Base-by-base conservation (phyloP, 1,284 basidiomycete species). In the Mixia osmundae region DNA sequence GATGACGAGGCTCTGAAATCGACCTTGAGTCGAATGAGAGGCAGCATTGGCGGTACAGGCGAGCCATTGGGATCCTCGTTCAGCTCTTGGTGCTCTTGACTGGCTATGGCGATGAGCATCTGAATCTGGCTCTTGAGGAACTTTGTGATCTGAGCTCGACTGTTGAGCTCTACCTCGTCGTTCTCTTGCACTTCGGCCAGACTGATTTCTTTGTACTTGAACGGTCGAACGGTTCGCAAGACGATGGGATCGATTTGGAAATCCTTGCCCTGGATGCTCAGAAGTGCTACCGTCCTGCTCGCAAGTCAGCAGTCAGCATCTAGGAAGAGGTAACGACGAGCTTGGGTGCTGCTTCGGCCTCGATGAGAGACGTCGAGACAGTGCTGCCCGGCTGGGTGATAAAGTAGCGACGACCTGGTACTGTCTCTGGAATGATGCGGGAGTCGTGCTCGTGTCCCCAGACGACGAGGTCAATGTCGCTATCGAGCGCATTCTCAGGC, bases 371-470 rank as follows among this genome's bases (percentile, higher is more conserved):
- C 1, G 89, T 99, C 0, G 89, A 91, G 3, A 99, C 72, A 0
- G 77, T 83, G 5, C 80, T 89, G 1, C 91, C 91, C 2, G 91
- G 91, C 54, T 99, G 91, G 1, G 73, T 70, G 51, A 99, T 85
- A 49, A 69, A 72, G 58, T 99, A 97, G 4, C 67, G 64, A 56
- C 91, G 89, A 6, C 79, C 85, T 4, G 78, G 72, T 4, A 99
- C 85, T 2, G 71, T 65, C 51, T 94, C 80, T 0, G 89, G 89
- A 2, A 69, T 62, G 41, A 95, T 83, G 19, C 82, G 69, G 53
- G 87, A 94, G 55, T 97, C 89, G 54, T 99, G 91, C 55, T 99
- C 91, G 54, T 99, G 91, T 2, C 91, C 89, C 89, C 89, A 97
- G 1, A 97, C 65, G 6, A 99, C 79, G 4, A 97, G 65, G 51